These are phyloP conservation scores for Misopates orontium DNA, from an alignment of 257 asterid species.

Conservation along the genomic window DNA sequence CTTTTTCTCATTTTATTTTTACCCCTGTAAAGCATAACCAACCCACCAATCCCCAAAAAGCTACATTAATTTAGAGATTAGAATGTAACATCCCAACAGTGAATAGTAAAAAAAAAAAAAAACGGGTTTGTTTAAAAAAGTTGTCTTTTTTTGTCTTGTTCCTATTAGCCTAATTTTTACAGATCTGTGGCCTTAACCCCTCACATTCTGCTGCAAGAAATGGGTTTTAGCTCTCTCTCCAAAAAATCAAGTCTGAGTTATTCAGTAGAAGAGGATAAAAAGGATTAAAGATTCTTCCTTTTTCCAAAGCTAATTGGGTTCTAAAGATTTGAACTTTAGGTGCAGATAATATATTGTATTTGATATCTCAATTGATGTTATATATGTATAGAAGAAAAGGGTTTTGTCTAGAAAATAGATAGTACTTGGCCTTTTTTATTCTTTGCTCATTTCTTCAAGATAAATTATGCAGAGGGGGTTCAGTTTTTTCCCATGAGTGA, in stretches of 20 bases:
- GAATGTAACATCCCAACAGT: not conserved
- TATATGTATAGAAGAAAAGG: slow-evolving; percentile 2
- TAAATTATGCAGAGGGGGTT: slow-evolving; percentile 21
- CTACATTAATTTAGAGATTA: slow-evolving; percentile 6
- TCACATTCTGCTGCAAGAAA: slow-evolving; percentile 25
- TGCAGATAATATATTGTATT: not conserved
- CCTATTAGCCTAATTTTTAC: slow-evolving; percentile 25
- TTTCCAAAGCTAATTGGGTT: slow-evolving; percentile 4
- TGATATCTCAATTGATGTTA: slow-evolving; percentile 3
- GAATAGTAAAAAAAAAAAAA: not conserved
- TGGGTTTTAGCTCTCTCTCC: slow-evolving; percentile 29
- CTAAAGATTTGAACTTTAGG: slow-evolving; percentile 24
- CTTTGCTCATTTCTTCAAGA: slow-evolving; percentile 20
- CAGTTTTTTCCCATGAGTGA: slow-evolving; percentile 14
- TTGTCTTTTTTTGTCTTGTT: not conserved
- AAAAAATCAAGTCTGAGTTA: slow-evolving; percentile 9
- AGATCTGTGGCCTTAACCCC: slow-evolving; percentile 39
- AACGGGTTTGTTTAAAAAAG: not conserved
- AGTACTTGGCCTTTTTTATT: slow-evolving; percentile 23
- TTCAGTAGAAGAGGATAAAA: slow-evolving; percentile 15
- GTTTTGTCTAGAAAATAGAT: slow-evolving; percentile 7
- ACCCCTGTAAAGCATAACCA: not conserved
- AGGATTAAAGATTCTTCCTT: slow-evolving; percentile 20
- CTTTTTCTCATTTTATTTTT: not conserved
- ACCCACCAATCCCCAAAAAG: not conserved